Base-by-base conservation (phyloP, 2,329 filamentous ascomycete species). In the Canariomyces notabilis region DNA sequence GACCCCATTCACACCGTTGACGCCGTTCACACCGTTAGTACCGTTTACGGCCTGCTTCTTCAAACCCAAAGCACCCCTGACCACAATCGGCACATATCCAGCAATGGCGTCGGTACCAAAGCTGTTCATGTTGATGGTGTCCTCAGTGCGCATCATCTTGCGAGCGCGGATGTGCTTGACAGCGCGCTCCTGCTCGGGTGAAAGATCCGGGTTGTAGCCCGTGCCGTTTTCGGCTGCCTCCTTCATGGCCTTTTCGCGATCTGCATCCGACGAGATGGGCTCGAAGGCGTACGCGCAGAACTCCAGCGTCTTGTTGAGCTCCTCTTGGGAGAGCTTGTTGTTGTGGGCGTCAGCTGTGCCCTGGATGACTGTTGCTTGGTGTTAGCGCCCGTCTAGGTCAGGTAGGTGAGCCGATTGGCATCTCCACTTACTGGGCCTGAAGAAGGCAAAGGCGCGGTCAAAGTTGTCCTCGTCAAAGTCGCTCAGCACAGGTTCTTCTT, bases 401-500 rank as follows among this genome's bases (percentile, higher is more conserved):
- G 34, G n/a, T 14, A 26, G 7, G 29, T 16, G 21, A 2, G 55
- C 62, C 42, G 63, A 72, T 67, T 63, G n/a, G n/a, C n/a, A n/a
- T n/a, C n/a, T n/a, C n/a, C n/a, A n/a, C n/a, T n/a, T n/a, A n/a
- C n/a, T 29, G 1, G 68, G 70, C 49, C 58, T 48, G 51, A 72
- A 67, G 15, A 65, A 54, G 9, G 56, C 54, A 53, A 74, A 74
- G 2, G 70, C 72, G 19, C 62, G 53, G 22, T 74, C 65, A 44
- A 72, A 73, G 8, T 59, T 57, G 1, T 65, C 59, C 46, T 74
- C 70, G 19, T 71, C 62, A 8, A 61, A 62, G 44, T 73, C 69
- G 8, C 55, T 61, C 5, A 74, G 51, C 2, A 75, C 59, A 0
- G 66, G 64, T 42, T 66, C 55, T 9, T 72, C 64, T 26, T 64